Evolutionary conservation across 2,329 filamentous ascomycete genomes (phyloP), one percentile per base, ranked within the genome.

Genomic region (Alternaria burnsii): DNA sequence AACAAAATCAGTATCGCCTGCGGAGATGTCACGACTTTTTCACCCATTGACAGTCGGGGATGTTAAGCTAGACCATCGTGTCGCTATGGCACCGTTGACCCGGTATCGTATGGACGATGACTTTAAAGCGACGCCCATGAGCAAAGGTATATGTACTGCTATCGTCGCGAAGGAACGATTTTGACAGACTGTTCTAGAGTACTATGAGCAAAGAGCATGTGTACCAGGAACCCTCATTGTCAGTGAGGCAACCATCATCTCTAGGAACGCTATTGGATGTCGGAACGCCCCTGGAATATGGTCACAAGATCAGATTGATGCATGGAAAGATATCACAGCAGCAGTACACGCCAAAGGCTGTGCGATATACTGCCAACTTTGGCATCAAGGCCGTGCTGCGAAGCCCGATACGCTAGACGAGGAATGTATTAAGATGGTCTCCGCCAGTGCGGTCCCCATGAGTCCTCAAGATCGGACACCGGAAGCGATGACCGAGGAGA

Each of bases 361-460:
- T 14, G 84, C 80, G 65, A 87, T 90, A 51, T 89, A 81, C 74
- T 75, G 82, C 6, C 89, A 91, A 70, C 79, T 91, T 0, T 89
- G 86, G 80, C 83, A 82, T 0, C 77, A 86, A 18, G 88, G 89
- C 2, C 83, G 89, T 1, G 82, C 82, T 2, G 84, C 84, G 0
- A 71, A 78, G 54, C 66, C 74, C 0, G 62, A 70, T 6, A 65
- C 78, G 7, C 57, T 78, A 7, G 63, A 71, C 22, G 65, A 67
- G 26, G 69, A 79, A 36, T 71, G 71, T 2, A 55, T 68, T 14
- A 61, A 62, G 26, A 51, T 76, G 22, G 59, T 75, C 11, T 73
- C 71, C 12, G 71, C 74, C 16, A 74, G 76, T 44, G 72, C 72
- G 3, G 67, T 78, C 20, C 76, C 77, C 1, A 72, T 77, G 16